These are phyloP conservation scores for Garcileccinum viscosum DNA, from an alignment of 1,284 basidiomycete species.

Conservation along the genomic window DNA sequence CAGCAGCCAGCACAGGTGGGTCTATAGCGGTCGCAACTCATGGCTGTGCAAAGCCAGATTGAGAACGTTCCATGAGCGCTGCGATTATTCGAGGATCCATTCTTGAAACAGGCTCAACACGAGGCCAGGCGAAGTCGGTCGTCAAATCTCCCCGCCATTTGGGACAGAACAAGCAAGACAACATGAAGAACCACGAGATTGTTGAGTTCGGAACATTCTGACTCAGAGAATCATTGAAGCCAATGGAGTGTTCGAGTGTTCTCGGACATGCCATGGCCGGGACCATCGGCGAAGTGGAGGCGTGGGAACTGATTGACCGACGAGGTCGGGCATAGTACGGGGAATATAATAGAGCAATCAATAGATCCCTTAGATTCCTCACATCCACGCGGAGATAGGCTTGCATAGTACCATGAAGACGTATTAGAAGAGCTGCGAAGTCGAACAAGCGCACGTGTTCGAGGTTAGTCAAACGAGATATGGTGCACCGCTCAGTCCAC, in stretches of 20 bases:
- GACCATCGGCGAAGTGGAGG: neutral
- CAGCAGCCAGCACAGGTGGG: neutral
- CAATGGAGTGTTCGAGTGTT: neutral
- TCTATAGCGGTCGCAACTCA: neutral
- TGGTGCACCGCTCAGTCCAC: neutral
- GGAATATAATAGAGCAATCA: neutral
- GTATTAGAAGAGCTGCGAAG: neutral
- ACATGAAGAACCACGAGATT: neutral
- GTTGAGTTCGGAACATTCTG: neutral
- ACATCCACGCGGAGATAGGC: neutral
- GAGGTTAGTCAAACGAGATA: neutral
- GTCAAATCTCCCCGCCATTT: neutral
- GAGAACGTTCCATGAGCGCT: neutral
- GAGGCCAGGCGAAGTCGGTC: neutral
- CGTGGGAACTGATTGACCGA: neutral
- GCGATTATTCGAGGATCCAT: conserved; percentile 12
- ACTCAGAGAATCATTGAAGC: neutral
- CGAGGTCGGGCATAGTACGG: neutral
- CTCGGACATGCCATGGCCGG: neutral
- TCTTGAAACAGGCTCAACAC: conserved; percentile 11
- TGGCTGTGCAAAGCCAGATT: conserved; percentile 1
- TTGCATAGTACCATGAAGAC: neutral
- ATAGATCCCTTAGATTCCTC: neutral
- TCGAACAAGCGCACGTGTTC: neutral
- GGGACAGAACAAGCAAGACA: neutral